These are phyloP conservation scores for Ambrosiella beaveri DNA, from an alignment of 2,329 filamentous ascomycete genomes.

Conservation along the genomic window DNA sequence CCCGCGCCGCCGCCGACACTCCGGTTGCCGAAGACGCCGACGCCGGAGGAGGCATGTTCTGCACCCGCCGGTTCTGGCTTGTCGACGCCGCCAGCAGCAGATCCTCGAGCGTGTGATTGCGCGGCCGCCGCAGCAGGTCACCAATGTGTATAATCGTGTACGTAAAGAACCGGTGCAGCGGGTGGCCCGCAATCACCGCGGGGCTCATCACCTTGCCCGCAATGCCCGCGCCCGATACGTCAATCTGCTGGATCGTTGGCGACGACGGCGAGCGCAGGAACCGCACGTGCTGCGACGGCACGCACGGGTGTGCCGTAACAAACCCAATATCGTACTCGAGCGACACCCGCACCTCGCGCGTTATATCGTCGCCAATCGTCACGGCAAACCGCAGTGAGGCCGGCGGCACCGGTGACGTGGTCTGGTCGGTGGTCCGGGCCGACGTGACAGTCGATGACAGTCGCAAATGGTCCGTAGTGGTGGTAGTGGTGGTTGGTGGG, in stretches of 20 bases:
- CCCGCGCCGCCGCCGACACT: too few species aligned
- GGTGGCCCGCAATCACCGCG: conserved; percentile 38
- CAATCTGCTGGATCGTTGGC: conserved; percentile 40
- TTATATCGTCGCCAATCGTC: conserved; percentile 17
- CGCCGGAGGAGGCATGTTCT: conserved; percentile 18
- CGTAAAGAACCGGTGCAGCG: conserved; percentile 44
- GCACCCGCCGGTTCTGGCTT: conserved; percentile 17
- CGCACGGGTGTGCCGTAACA: conserved; percentile 48
- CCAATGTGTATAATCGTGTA: conserved; percentile 43
- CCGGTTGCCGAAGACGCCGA: too few species aligned
- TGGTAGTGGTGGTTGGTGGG: too few species aligned
- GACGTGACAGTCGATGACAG: conserved; percentile 11
- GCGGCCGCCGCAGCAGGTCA: conserved; percentile 31
- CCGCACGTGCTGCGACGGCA: conserved; percentile 37
- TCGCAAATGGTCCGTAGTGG: conserved; percentile 2
- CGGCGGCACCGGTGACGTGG: conserved; percentile 20
- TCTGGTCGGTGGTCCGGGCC: conserved; percentile 16
- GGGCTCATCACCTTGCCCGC: conserved; percentile 27
- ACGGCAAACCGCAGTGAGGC: conserved; percentile 22
- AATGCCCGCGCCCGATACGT: conserved; percentile 29
- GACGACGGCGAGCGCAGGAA: conserved; percentile 42
- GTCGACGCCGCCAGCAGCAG: conserved; percentile 23
- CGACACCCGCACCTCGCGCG: conserved; percentile 21
- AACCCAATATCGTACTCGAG: conserved; percentile 45
- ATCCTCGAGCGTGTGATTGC: conserved; percentile 28